Evolutionary conservation across 768 basidiomycete genomes (phyloP).

Genomic region (Russula lepida): DNA sequence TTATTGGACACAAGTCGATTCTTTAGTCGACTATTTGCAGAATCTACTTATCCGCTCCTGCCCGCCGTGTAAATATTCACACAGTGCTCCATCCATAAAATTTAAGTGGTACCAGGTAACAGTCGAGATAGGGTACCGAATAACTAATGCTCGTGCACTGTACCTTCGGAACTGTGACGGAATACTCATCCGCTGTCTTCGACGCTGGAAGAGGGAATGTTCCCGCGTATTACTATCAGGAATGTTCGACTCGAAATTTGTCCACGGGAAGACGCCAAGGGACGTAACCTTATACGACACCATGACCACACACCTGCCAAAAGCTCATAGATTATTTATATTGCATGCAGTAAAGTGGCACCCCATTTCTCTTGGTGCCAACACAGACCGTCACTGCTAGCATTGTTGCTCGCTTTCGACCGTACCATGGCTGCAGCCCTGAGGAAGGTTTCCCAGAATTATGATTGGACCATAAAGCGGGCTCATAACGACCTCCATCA

Average conservation of each 20-base stretch:
- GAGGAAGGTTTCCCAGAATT: conserved; percentile 9
- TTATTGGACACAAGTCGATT: too few relatives aligned
- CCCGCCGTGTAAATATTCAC: too few relatives aligned
- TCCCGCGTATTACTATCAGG: background rate
- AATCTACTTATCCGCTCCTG: too few relatives aligned
- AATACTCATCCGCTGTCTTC: too few relatives aligned
- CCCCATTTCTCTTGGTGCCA: background rate
- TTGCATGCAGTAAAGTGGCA: too few relatives aligned
- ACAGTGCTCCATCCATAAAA: too few relatives aligned
- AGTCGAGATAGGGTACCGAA: background rate
- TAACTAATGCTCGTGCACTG: too few relatives aligned
- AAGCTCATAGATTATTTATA: background rate
- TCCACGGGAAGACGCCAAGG: background rate
- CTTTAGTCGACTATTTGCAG: too few relatives aligned
- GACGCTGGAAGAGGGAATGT: background rate
- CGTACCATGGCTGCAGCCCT: conserved; percentile 13
- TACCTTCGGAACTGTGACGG: background rate
- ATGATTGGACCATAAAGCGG: conserved; percentile 11
- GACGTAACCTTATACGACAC: background rate
- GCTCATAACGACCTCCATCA: conserved; percentile 16
- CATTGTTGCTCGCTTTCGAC: background rate
- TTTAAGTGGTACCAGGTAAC: background rate
- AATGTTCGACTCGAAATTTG: background rate
- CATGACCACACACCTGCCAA: background rate
- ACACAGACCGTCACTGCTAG: background rate